phyloP scores from a whole-genome alignment of 177 flowering plant species.

The Vitis hybrid region DNA sequence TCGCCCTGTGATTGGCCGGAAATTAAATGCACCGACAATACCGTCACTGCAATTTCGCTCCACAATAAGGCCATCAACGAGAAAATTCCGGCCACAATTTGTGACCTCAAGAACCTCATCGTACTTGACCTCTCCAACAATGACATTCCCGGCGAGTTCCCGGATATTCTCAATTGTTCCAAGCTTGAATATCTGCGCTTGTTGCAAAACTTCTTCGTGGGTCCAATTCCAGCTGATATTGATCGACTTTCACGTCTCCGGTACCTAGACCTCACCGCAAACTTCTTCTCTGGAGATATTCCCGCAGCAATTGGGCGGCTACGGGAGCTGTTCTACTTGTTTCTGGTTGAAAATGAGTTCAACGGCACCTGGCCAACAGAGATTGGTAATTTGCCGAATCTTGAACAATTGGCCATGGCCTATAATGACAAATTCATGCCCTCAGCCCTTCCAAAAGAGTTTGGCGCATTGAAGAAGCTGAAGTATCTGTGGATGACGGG shows the following conservation, averaged over 20 bases:
- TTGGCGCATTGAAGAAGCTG: slow-evolving; percentile 32
- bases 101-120: slow-evolving; percentile 34
- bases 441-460: slow-evolving; percentile 22
- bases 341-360: slow-evolving; percentile 24
- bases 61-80: slow-evolving; percentile 16
- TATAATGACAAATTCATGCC: slow-evolving; percentile 27
- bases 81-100: slow-evolving; percentile 31
- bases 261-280: slow-evolving; percentile 34
- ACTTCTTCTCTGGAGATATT: slow-evolving; percentile 44
- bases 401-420: slow-evolving; percentile 27
- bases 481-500: slow-evolving; percentile 26
- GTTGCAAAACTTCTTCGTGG: slow-evolving; percentile 41
- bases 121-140: slow-evolving; percentile 32
- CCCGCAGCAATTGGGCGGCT: slow-evolving; percentile 32
- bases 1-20: slow-evolving; percentile 54
- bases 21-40: slow-evolving; percentile 22
- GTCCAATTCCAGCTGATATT: slow-evolving; percentile 40
- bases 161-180: slow-evolving; percentile 32
- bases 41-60: slow-evolving; percentile 37
- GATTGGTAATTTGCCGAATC: slow-evolving; percentile 33
- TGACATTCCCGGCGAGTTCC: slow-evolving; percentile 38
- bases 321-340: slow-evolving; percentile 13
- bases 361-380: slow-evolving; percentile 40
- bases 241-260: slow-evolving; percentile 25
- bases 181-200: slow-evolving; percentile 36